Evolutionary conservation across 2,329 filamentous ascomycete species (phyloP).

Genomic region (Diaporthe destruens): DNA sequence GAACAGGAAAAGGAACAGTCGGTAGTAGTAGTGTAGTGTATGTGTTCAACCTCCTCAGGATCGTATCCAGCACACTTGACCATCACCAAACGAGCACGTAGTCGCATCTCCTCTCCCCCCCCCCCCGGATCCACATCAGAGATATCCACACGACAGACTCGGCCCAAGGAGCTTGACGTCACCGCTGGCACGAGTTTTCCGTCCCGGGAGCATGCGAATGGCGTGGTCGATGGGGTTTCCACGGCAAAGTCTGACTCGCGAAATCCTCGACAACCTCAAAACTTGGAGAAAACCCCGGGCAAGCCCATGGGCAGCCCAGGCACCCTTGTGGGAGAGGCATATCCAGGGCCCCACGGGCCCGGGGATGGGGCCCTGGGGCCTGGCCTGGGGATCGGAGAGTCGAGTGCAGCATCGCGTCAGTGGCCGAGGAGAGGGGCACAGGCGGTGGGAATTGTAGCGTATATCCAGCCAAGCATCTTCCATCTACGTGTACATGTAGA

Average conservation of each 20-base stretch:
- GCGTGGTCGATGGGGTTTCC: conserved; percentile 34
- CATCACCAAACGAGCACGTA: background rate
- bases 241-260: conserved; percentile 30
- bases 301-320: background rate
- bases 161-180: conserved; percentile 26
- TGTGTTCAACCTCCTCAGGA: background rate
- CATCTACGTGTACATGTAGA: too few relatives aligned
- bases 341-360: conserved; percentile 2
- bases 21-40: background rate
- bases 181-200: conserved; percentile 8
- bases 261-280: conserved; percentile 2
- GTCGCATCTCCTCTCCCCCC: background rate
- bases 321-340: conserved; percentile 25
- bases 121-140: conserved; percentile 1
- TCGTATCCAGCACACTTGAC: background rate
- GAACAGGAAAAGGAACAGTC: conserved; percentile 1
- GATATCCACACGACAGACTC: conserved; percentile 17
- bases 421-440: background rate
- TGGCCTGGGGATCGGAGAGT: conserved; percentile 13
- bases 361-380: conserved; percentile 12
- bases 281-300: conserved; percentile 11
- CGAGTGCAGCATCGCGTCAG: conserved; percentile 23
- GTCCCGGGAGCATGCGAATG: conserved; percentile 22
- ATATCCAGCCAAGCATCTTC: background rate
- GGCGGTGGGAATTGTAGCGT: conserved; percentile 6